phyloP scores from a whole-genome alignment of 2,329 filamentous ascomycete species.

The Didymella keratinophila region DNA sequence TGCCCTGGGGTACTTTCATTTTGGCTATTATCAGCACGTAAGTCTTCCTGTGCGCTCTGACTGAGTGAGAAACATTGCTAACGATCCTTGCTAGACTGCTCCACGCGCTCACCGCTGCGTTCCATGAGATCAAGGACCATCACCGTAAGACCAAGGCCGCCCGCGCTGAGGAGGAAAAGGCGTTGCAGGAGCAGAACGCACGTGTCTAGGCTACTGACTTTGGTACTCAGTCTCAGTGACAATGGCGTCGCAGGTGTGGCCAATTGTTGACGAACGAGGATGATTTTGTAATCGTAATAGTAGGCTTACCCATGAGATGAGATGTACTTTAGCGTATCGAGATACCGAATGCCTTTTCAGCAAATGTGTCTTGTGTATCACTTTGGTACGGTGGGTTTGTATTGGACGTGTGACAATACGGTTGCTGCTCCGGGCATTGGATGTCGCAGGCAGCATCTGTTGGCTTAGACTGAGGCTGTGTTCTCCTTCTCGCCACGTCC shows the following conservation, averaged over 20 bases:
- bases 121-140: constrained; percentile 50
- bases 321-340: background rate
- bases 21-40: constrained; percentile 57
- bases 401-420: background rate
- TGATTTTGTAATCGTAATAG: background rate
- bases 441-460: no score
- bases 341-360: background rate
- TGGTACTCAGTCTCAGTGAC: background rate
- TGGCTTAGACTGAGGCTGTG: no score
- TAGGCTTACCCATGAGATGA: background rate
- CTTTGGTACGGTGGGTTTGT: background rate
- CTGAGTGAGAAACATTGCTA: background rate
- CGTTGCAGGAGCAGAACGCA: background rate
- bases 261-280: no score
- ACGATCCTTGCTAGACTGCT: constrained; percentile 43
- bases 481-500: no score
- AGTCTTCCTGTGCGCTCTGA: no score
- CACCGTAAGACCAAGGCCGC: constrained; percentile 22
- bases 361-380: background rate
- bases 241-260: no score
- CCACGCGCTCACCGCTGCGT: constrained; percentile 54
- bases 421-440: no score
- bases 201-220: background rate
- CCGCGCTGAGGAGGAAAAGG: constrained; percentile 1
- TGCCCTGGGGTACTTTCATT: constrained; percentile 56